A percentile compares a stretch with the other conserved stretches of the same genome.
phyloP scores from a whole-genome alignment of 1,284 basidiomycete genomes.

The Bjerkandera adusta region DNA sequence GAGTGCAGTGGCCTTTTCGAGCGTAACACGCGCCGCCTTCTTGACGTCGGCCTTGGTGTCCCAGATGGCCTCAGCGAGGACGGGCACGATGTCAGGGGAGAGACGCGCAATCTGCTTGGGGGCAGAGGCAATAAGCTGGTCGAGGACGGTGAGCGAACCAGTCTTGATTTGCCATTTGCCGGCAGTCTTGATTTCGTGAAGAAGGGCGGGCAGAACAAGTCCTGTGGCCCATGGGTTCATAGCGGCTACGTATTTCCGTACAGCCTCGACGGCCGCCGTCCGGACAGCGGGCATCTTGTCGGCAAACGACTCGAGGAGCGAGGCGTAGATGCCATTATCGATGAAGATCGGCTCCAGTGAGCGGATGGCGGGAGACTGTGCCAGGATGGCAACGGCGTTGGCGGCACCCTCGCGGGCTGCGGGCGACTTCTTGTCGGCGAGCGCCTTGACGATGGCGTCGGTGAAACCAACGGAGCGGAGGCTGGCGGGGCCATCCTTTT shows the following conservation, averaged over 20 bases:
- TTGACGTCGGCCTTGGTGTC: conserved; percentile 99
- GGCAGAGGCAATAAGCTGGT: conserved; percentile 87
- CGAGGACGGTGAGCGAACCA: conserved; percentile 81
- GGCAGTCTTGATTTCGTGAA: conserved; percentile 93
- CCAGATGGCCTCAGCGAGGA: conserved; percentile 97
- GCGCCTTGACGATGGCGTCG: conserved; percentile 82
- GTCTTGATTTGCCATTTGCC: conserved; percentile 99
- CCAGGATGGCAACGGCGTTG: conserved; percentile 67
- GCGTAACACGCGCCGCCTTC: conserved; percentile 95
- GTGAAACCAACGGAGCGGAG: conserved; percentile 77
- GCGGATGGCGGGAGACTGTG: conserved; percentile 77
- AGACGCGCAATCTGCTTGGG: conserved; percentile 86
- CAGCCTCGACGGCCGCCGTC: conserved; percentile 84
- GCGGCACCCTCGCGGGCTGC: conserved; percentile 86
- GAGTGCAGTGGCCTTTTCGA: conserved; percentile 91
- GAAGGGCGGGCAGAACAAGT: conserved; percentile 86
- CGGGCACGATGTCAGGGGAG: conserved; percentile 95
- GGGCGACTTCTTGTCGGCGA: conserved; percentile 89
- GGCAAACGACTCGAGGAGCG: conserved; percentile 89
- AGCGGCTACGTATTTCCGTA: conserved; percentile 68
- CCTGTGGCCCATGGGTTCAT: conserved; percentile 92
- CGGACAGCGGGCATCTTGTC: conserved; percentile 90
- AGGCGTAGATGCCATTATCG: conserved; percentile 80
- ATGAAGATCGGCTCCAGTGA: conserved; percentile 91
- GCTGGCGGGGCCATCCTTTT: conserved; percentile 86